These are phyloP conservation scores for Phytophthora crassamura DNA, from an alignment of 352 stramenopile species.

Conservation along the genomic window DNA sequence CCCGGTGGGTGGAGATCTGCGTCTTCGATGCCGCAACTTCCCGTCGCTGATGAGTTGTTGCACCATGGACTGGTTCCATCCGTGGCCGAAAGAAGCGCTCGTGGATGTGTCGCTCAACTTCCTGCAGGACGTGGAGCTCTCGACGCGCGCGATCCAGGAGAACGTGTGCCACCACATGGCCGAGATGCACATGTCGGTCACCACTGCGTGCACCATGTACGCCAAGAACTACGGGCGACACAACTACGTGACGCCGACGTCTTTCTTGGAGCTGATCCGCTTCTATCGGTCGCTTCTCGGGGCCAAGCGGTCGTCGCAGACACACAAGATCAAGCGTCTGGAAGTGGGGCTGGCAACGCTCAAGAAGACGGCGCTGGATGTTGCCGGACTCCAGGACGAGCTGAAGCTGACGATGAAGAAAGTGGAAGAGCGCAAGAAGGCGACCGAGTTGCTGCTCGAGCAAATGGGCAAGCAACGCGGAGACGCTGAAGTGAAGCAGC, in stretches of 20 bases:
- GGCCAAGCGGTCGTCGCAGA: slow-evolving; percentile 60
- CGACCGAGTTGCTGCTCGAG: slow-evolving; percentile 88
- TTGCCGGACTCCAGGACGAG: slow-evolving; percentile 83
- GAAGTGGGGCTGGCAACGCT: slow-evolving; percentile 87
- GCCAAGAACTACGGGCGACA: slow-evolving; percentile 75
- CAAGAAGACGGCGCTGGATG: slow-evolving; percentile 82
- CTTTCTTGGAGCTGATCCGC: slow-evolving; percentile 92
- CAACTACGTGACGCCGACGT: slow-evolving; percentile 95
- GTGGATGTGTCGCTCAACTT: slow-evolving; percentile 90
- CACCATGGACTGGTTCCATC: slow-evolving; percentile 91
- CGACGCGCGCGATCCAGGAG: slow-evolving; percentile 78
- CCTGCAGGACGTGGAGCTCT: slow-evolving; percentile 76
- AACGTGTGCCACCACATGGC: slow-evolving; percentile 95
- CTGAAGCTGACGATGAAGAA: slow-evolving; percentile 91
- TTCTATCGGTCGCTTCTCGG: slow-evolving; percentile 90
- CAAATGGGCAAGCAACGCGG: slow-evolving; percentile 91
- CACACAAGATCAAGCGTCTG: slow-evolving; percentile 77
- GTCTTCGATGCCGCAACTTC: slow-evolving; percentile 83
- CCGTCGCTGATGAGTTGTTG: slow-evolving; percentile 77
- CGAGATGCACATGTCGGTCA: slow-evolving; percentile 92
- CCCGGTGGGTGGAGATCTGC: slow-evolving; percentile 78
- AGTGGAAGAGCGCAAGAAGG: slow-evolving; percentile 91
- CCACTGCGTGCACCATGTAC: slow-evolving; percentile 75
- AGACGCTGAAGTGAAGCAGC: slow-evolving; percentile 90
- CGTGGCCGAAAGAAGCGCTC: slow-evolving; percentile 90